Base-by-base conservation (phyloP, 345 rosid species). In the Gossypioides kirkii region DNA sequence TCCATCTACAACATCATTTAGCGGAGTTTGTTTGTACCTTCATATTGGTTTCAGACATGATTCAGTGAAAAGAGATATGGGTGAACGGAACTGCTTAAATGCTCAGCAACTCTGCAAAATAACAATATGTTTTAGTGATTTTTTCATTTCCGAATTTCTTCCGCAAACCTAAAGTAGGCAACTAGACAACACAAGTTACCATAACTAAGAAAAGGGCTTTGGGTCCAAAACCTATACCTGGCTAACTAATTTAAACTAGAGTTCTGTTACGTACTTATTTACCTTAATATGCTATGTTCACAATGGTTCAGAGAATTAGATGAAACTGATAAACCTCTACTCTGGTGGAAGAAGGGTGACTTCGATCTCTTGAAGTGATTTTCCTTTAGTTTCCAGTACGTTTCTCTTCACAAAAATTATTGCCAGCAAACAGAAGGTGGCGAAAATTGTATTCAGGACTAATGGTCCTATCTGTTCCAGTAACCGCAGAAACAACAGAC, bases 281-380 rank as follows among this genome's bases (percentile, higher is more conserved):
- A 4, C n/a, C 10, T 42, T 45, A 12, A 22, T 64, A 16, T 61
- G 7, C 12, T 17, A 42, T 8, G 4, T 65, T 65, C 22, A 68
- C 45, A 32, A 20, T 58, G 10, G 25, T 69, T 69, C 25, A 67
- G 59, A 65, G 59, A 32, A 78, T 53, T 14, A 42, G 50, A 46
- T 47, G 52, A 61, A 50, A 46, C 49, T 3, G 4, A 72, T 28
- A 20, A 61, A 69, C 81, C 82, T 70, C 79, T 82, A 86, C 14
- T 83, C 87, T 13, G 73, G 81, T 26, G 90, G 88, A 77, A 86
- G 88, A 75, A 90, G 85, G 17, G 89, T 83, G 25, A 88, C 78
- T 82, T 94, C 97, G 61, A 94, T 94, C 85, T 94, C 98, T 82
- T 94, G 95, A 26, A 94, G 97, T 73, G 92, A 82, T 78, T 90